phyloP scores from a whole-genome alignment of 2,329 filamentous ascomycete genomes.

The Lecanicillium sp. region DNA sequence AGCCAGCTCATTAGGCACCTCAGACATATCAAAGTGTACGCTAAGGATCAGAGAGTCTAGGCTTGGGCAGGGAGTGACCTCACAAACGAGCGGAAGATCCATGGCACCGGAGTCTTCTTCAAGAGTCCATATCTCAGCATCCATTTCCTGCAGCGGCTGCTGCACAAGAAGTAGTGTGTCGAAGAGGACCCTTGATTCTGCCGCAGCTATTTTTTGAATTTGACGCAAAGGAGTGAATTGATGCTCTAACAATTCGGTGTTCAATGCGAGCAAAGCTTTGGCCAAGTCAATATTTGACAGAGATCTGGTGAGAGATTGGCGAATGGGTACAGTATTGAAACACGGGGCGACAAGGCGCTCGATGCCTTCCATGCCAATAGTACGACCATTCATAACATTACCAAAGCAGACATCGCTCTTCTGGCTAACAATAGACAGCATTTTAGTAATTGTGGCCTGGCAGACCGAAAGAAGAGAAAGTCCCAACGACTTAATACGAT shows the following conservation, averaged over 20 bases:
- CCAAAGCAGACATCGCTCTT: constrained; percentile 74
- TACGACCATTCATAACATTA: constrained; percentile 75
- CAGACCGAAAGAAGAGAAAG: constrained; percentile 60
- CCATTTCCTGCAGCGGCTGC: constrained; percentile 52
- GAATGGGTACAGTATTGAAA: constrained; percentile 81
- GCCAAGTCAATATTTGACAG: constrained; percentile 52
- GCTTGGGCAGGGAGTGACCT: constrained; percentile 54
- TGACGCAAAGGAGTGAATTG: constrained; percentile 71
- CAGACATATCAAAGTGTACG: constrained; percentile 55
- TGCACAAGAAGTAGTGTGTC: constrained; percentile 79
- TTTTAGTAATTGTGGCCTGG: constrained; percentile 66
- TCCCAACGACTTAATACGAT: constrained; percentile 44
- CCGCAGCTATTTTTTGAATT: constrained; percentile 50
- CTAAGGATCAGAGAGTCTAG: constrained; percentile 50
- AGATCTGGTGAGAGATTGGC: constrained; percentile 45
- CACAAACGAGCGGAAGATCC: constrained; percentile 72
- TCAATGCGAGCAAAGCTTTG: constrained; percentile 54
- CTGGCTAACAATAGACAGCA: constrained; percentile 52
- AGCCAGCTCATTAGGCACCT: constrained; percentile 25
- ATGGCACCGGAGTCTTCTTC: constrained; percentile 56
- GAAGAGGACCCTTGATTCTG: constrained; percentile 54
- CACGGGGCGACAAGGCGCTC: constrained; percentile 78
- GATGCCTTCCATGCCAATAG: constrained; percentile 57
- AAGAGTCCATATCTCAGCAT: constrained; percentile 49
- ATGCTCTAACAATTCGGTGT: constrained; percentile 55